Base-by-base conservation (phyloP, 345 rosid genomes). In the Ceriops zippeliana region DNA sequence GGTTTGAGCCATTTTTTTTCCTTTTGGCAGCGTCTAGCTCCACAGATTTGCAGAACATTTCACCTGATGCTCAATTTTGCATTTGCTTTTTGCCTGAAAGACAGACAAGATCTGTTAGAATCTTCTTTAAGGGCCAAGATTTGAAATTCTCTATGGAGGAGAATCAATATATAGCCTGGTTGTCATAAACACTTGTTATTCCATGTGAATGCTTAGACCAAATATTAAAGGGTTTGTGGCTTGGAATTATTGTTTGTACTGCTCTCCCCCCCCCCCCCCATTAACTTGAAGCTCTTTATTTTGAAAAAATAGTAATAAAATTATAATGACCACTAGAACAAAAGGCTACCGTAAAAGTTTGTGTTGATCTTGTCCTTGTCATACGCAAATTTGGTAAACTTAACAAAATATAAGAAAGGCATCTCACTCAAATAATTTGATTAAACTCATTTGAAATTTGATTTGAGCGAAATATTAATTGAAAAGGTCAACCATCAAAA, bases 101-200 rank as follows among this genome's bases (percentile, higher is more conserved):
- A 89, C 81, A 87, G 85, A 70, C 76, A 77, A 73, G 86, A 82
- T 65, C 79, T 83, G 52, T 63, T 89, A 77, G 83, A 60, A 73
- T 75, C 88, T 58, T 69, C 87, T 72, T 83, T 42, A 69, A 83
- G 64, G 30, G 53, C 20, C 71, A 51, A 74, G 80, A 69, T n/a
- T 61, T 42, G 35, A 24, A 8, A 51, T 47, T 30, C 0, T 37
- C 28, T 58, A 28, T 26, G 27, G 9, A 10, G n/a, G 28, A n/a
- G 17, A 69, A 30, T 7, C 28, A 15, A 31, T 21, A 13, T 16
- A 17, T 52, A 32, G 13, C 2, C 22, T 1, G 31, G 32, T 30
- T 11, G 58, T 27, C 17, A 42, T 13, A 42, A 42, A 42, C 17
- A 42, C 46, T 38, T 38, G 9, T 8, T 38, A 10, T 38, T 38